phyloP scores from a whole-genome alignment of 2,329 filamentous ascomycete genomes.

The Botrytis pseudocinerea region DNA sequence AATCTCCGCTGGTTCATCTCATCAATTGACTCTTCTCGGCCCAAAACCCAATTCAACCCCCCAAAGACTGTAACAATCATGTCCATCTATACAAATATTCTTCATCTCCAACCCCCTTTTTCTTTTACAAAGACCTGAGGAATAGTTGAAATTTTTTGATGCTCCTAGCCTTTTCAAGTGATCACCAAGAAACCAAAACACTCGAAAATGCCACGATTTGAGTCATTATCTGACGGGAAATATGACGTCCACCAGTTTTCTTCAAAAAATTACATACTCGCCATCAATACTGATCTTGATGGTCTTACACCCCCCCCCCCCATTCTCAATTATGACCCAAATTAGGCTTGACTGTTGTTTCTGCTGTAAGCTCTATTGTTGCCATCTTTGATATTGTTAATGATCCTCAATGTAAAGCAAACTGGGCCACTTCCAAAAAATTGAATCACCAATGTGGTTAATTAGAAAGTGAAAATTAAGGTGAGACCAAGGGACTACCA shows the following conservation, averaged over 20 bases:
- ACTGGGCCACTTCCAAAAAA: neutral
- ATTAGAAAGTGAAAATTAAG: neutral
- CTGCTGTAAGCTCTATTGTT: neutral
- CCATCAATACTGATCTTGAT: neutral
- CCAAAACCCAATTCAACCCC: too few species aligned
- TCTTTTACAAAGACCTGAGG: neutral
- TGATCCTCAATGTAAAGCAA: fast-evolving
- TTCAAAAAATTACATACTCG: neutral
- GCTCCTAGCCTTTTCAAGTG: neutral
- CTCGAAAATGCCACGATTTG: neutral
- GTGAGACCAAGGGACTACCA: neutral
- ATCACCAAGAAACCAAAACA: fast-evolving
- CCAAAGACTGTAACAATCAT: neutral
- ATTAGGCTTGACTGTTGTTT: neutral
- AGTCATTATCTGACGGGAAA: neutral
- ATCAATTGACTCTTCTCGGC: neutral
- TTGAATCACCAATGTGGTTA: neutral
- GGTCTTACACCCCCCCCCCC: too few species aligned
- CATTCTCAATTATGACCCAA: neutral
- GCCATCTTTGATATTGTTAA: neutral
- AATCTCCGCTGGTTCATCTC: neutral
- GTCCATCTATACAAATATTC: too few species aligned
- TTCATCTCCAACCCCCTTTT: neutral
- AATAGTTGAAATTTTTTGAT: fast-evolving
- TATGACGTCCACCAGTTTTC: neutral